A percentile compares a stretch with the other conserved stretches of the same genome.
Conservation (phyloP, 1,284 basidiomycete genomes). For the Papiliotrema laurentii region DNA sequence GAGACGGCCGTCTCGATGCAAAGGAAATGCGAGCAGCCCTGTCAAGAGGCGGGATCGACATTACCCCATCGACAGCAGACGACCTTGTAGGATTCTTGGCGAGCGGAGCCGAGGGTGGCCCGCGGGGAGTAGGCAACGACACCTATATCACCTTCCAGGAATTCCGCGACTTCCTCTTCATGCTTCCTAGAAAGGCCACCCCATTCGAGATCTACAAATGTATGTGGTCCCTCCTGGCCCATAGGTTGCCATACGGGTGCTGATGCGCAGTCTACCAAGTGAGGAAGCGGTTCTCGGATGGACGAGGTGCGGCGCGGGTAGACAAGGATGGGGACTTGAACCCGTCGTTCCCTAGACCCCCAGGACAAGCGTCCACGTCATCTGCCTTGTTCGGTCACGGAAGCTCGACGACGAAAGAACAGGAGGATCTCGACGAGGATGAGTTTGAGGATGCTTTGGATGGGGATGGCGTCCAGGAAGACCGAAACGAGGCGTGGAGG, state of each 20-base stretch:
- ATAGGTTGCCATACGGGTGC: conserved; percentile 5
- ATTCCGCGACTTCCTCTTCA: conserved; percentile 83
- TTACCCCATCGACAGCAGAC: conserved; percentile 61
- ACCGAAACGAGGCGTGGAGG: conserved; percentile 70
- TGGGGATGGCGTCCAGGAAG: conserved; percentile 60
- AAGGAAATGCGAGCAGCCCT: conserved; percentile 67
- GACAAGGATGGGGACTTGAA: conserved; percentile 73
- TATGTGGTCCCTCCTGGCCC: conserved; percentile 34
- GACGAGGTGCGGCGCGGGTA: conserved; percentile 68
- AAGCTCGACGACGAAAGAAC: conserved; percentile 23
- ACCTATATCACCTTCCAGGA: conserved; percentile 68
- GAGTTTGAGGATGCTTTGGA: conserved; percentile 51
- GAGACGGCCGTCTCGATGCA: conserved; percentile 73
- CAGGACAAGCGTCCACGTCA: conserved; percentile 18
- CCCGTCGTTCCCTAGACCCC: conserved; percentile 43
- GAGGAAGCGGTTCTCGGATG: conserved; percentile 65
- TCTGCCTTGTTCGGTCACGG: conserved; percentile 24
- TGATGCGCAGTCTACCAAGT: conserved; percentile 60
- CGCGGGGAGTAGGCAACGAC: conserved; percentile 16
- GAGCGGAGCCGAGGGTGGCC: conserved; percentile 51
- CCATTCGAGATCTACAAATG: conserved; percentile 73
- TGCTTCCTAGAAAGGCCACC: conserved; percentile 74
- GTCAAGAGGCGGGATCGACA: conserved; percentile 65
- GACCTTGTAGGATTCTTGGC: conserved; percentile 79
- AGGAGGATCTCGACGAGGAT: conserved; percentile 45